Base-by-base conservation (phyloP, 1,284 basidiomycete genomes). In the Erythrobasidium hasegawianum region DNA sequence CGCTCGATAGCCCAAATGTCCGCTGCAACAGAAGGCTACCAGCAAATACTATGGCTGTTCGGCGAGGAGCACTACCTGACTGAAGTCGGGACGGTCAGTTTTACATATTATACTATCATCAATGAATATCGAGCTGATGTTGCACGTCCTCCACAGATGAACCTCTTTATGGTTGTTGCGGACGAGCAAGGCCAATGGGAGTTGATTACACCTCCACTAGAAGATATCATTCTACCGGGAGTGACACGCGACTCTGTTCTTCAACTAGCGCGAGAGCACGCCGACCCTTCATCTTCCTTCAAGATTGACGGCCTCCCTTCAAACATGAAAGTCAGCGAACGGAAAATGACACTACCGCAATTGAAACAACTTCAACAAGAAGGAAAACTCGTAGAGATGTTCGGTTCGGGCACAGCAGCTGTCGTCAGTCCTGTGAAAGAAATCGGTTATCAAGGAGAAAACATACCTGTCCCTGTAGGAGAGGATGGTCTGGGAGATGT, bases 151-250 rank as follows among this genome's bases (percentile, higher is more conserved):
- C 2, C 56, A 20, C 24, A 65, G 1, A 97, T 98, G 96, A 98
- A 99, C 80, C 80, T 95, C 75, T 96, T 97, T 70, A 84, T 90
- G 49, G 92, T 87, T 0, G 85, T 97, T 77, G 85, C 85, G 76
- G 83, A 83, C 27, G 81, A 84, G 10, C 84, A 92, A 72, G 91
- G 89, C 41, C 79, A 86, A 86, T 71, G 72, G 82, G 91, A 95
- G 77, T 85, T 96, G 67, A 86, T 91, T 56, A 95, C 93, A 0
- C 93, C 95, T 11, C 91, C 94, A 3, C 83, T 97, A 43, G 90
- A 91, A 75, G 94, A 94, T 64, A 88, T 96, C 82, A 93, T 98
- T 74, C 86, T 99, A 14, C 94, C 95, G 11, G 95, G 95, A 69
- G 88, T 99, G 20, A 97, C 94, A 8, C 87, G 95, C 69, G 92